These are phyloP conservation scores for Trypanosoma congolense DNA, from an alignment of 208 protist species.

Conservation along the genomic window DNA sequence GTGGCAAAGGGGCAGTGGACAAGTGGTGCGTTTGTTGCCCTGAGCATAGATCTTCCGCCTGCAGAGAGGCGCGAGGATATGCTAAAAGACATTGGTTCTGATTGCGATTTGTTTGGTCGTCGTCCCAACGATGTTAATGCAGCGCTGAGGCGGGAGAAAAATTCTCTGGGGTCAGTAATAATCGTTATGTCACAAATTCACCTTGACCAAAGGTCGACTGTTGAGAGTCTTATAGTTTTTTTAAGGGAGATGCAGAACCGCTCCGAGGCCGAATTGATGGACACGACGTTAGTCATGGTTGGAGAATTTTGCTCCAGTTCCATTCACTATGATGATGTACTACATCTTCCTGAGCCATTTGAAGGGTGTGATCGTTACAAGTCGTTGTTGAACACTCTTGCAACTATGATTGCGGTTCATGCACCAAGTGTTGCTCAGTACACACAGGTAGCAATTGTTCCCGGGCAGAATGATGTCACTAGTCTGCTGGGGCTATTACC, in stretches of 20 bases:
- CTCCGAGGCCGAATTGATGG: slow-evolving; percentile 61
- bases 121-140: slow-evolving; percentile 38
- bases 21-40: slow-evolving; percentile 36
- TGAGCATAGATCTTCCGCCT: slow-evolving; percentile 60
- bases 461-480: slow-evolving; percentile 65
- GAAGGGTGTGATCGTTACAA: slow-evolving; percentile 47
- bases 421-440: slow-evolving; percentile 72
- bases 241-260: slow-evolving; percentile 83
- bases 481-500: slow-evolving; percentile 67
- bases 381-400: slow-evolving; percentile 51
- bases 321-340: slow-evolving; percentile 70
- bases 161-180: slow-evolving; percentile 66
- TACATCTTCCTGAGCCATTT: slow-evolving; percentile 69
- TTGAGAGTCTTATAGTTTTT: slow-evolving; percentile 49
- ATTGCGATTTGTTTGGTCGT: slow-evolving; percentile 70
- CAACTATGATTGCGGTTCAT: slow-evolving; percentile 43
- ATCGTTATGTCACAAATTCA: slow-evolving; percentile 79
- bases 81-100: slow-evolving; percentile 40
- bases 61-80: slow-evolving; percentile 68
- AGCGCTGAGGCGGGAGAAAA: slow-evolving; percentile 51
- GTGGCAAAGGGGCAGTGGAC: slow-evolving; percentile 63
- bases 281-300: slow-evolving; percentile 77
- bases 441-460: slow-evolving; percentile 76
- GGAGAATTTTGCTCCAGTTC: slow-evolving; percentile 72
- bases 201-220: slow-evolving; percentile 63